Evolutionary conservation across 2,329 filamentous ascomycete species (phyloP).

Genomic region (Cladosporium sp.): DNA sequence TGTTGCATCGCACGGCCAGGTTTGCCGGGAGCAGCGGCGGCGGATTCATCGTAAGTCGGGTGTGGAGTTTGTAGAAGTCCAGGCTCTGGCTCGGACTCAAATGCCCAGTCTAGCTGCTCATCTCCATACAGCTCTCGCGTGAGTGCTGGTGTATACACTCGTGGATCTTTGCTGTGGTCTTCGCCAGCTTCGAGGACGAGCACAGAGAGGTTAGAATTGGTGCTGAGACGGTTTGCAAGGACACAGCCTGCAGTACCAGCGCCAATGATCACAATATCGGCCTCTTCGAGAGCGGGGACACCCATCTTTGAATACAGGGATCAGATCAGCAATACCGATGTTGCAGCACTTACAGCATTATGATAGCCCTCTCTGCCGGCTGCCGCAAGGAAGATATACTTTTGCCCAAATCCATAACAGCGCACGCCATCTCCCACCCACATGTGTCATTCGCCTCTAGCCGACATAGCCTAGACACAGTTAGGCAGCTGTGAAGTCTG

Average conservation of each 20-base stretch:
- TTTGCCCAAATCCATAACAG: neutral
- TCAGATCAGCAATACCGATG: neutral
- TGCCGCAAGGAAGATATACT: neutral
- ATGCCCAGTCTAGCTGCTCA: constrained; percentile 39
- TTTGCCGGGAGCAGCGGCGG: constrained; percentile 23
- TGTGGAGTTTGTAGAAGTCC: neutral
- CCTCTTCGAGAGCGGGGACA: constrained; percentile 7
- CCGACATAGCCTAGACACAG: neutral
- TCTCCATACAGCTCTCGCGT: constrained; percentile 25
- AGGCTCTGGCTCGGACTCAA: constrained; percentile 33
- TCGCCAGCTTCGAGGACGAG: constrained; percentile 39
- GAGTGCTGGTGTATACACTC: constrained; percentile 29
- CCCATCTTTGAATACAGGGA: neutral
- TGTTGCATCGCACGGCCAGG: constrained; percentile 27
- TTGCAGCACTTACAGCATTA: neutral
- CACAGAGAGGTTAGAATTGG: constrained; percentile 30
- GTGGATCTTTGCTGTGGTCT: constrained; percentile 27
- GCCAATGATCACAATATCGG: constrained; percentile 33
- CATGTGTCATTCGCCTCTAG: neutral
- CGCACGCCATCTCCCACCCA: neutral
- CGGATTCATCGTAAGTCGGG: neutral
- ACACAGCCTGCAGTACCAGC: constrained; percentile 33
- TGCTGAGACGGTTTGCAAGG: constrained; percentile 31
- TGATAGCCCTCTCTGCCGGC: neutral
- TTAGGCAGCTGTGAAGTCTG: neutral